Percentiles rank a stretch among this genome's conserved stretches.
These are phyloP conservation scores for Kluyveromyces wickerhamii DNA, from an alignment of 805 yeast species.

Conservation along the genomic window DNA sequence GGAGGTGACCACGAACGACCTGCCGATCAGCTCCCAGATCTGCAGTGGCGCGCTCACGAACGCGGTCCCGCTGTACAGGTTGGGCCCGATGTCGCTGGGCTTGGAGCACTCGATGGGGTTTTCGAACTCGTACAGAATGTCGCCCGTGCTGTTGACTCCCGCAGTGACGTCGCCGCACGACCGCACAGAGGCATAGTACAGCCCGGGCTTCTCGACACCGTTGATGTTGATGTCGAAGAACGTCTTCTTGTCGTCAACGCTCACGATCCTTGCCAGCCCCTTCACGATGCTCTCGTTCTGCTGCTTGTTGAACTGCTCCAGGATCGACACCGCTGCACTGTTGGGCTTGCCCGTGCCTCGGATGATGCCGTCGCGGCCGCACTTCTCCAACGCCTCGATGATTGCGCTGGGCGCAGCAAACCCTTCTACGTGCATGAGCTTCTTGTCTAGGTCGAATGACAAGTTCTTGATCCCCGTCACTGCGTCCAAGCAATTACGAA, in stretches of 20 bases:
- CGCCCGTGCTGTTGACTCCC: slow-evolving; percentile 65
- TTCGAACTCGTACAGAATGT: slow-evolving; percentile 32
- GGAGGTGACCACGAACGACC: slow-evolving; percentile 37
- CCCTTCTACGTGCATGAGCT: slow-evolving; percentile 64
- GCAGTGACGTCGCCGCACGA: slow-evolving; percentile 66
- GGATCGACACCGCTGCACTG: slow-evolving; percentile 83
- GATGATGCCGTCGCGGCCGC: slow-evolving; percentile 85
- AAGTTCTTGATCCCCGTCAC: slow-evolving; percentile 44
- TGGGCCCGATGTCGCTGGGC: slow-evolving; percentile 28
- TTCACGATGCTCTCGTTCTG: slow-evolving; percentile 54
- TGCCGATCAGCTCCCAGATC: slow-evolving; percentile 60
- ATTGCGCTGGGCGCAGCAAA: slow-evolving; percentile 67
- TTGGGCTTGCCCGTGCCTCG: slow-evolving; percentile 86
- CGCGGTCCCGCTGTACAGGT: slow-evolving; percentile 36
- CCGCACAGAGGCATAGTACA: slow-evolving; percentile 62
- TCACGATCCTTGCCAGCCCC: slow-evolving; percentile 81
- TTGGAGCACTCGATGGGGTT: slow-evolving; percentile 27
- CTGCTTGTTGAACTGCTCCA: slow-evolving; percentile 58
- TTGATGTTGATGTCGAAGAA: slow-evolving; percentile 73
- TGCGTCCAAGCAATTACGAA: slow-evolving; percentile 43
- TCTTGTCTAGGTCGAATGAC: slow-evolving; percentile 49
- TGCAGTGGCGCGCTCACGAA: slow-evolving; percentile 39
- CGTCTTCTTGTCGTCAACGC: slow-evolving; percentile 44
- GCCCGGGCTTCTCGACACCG: slow-evolving; percentile 54
- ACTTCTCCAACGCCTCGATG: slow-evolving; percentile 55